These are phyloP conservation scores for Camellia sinensis DNA, from an alignment of 148 eudicot species.

Conservation along the genomic window DNA sequence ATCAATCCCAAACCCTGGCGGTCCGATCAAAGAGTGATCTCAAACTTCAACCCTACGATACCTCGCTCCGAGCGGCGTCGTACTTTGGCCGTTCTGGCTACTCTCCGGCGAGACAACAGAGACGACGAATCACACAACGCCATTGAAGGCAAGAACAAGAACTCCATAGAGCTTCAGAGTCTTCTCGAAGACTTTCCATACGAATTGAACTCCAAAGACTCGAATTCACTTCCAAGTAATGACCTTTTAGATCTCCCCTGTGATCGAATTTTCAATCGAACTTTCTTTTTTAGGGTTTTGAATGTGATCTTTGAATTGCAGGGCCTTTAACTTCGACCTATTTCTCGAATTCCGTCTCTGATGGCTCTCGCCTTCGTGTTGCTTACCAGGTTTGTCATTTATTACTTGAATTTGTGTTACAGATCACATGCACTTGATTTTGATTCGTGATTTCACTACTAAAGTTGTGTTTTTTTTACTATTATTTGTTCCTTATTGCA, in stretches of 20 bases:
- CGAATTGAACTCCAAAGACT: slow-evolving; percentile 16
- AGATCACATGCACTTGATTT: too few relatives aligned
- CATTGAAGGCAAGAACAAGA: slow-evolving; percentile 8
- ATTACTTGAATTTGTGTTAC: not conserved
- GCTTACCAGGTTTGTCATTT: slow-evolving; percentile 55
- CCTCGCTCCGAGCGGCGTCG: slow-evolving; percentile 1
- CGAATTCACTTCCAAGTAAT: slow-evolving; percentile 20
- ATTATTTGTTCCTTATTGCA: not conserved
- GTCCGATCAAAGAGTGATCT: not conserved
- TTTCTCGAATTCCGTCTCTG: slow-evolving; percentile 21
- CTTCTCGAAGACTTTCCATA: not conserved
- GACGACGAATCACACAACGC: slow-evolving; percentile 8
- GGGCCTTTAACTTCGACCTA: slow-evolving; percentile 31
- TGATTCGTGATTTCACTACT: too few relatives aligned
- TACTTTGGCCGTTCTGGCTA: not conserved
- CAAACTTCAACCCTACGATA: not conserved
- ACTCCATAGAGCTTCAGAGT: slow-evolving; percentile 11
- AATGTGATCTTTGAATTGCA: slow-evolving; percentile 7
- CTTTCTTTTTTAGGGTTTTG: not conserved
- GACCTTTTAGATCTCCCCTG: not conserved
- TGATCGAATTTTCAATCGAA: not conserved
- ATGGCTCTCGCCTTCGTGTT: slow-evolving; percentile 43
- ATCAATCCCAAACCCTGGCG: not conserved
- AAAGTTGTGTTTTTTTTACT: not conserved
- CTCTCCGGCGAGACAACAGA: not conserved